A percentile compares a stretch with the other conserved stretches of the same genome.
phyloP scores from a whole-genome alignment of 2,329 filamentous ascomycete species.

The Thermomyces lanuginosus region DNA sequence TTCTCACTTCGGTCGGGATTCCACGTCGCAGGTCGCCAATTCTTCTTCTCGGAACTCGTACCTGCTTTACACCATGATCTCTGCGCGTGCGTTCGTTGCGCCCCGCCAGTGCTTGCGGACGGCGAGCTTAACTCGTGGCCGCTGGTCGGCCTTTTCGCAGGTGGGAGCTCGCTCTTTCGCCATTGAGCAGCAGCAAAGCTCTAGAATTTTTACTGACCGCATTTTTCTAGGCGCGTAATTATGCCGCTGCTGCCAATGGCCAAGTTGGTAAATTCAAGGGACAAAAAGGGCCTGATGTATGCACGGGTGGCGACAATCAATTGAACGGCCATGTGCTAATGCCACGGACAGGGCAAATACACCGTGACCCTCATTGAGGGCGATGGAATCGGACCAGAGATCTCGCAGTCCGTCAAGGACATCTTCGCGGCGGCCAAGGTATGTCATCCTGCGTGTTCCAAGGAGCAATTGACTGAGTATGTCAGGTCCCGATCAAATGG shows the following conservation, averaged over 20 bases:
- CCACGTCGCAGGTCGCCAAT: not conserved
- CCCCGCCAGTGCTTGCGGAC: slow-evolving; percentile 67
- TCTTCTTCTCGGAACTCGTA: slow-evolving; percentile 1
- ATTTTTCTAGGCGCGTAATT: slow-evolving; percentile 42
- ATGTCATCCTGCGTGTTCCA: slow-evolving; percentile 9
- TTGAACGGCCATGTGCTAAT: slow-evolving; percentile 3
- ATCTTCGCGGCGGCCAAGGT: slow-evolving; percentile 94
- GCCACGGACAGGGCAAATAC: slow-evolving; percentile 60
- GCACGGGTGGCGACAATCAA: slow-evolving; percentile 18
- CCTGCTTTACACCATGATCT: slow-evolving; percentile 51
- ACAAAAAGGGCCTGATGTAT: slow-evolving; percentile 71
- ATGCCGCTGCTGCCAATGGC: slow-evolving; percentile 38
- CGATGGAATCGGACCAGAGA: slow-evolving; percentile 96
- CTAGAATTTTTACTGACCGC: slow-evolving; percentile 7
- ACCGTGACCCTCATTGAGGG: slow-evolving; percentile 95
- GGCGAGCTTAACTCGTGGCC: slow-evolving; percentile 33
- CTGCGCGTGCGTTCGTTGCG: slow-evolving; percentile 59
- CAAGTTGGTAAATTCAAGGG: slow-evolving; percentile 88
- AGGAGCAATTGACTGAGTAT: slow-evolving; percentile 11
- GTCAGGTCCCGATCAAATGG: slow-evolving; percentile 79
- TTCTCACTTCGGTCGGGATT: not conserved
- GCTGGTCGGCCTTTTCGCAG: slow-evolving; percentile 37
- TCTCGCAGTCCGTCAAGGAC: slow-evolving; percentile 93
- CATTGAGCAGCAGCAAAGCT: too few relatives aligned
- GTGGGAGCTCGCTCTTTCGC: slow-evolving; percentile 40